Conservation (phyloP, 768 basidiomycete species). For the Daedaleopsis nitida region DNA sequence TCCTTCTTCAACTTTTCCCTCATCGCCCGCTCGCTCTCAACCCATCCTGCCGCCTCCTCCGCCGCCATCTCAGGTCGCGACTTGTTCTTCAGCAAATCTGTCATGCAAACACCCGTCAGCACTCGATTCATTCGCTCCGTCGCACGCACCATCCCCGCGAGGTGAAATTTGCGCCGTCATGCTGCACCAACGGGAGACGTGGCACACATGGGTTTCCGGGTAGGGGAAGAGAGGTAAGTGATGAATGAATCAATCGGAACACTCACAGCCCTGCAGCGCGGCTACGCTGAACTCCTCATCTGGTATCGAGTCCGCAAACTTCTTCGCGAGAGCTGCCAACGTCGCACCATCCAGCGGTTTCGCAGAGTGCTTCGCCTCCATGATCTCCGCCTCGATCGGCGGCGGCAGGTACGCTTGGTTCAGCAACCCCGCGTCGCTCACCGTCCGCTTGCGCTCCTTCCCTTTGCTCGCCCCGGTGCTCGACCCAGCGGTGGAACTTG, state of each 20-base stretch:
- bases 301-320: constrained; percentile 81
- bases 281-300: constrained; percentile 89
- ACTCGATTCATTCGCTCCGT: constrained; percentile 20
- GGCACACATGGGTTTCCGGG: neutral
- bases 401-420: constrained; percentile 58
- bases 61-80: constrained; percentile 79
- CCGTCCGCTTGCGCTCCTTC: constrained; percentile 19
- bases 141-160: constrained; percentile 24
- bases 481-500: constrained; percentile 7
- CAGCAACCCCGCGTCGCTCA: constrained; percentile 24
- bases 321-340: constrained; percentile 68
- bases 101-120: constrained; percentile 26
- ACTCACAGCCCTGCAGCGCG: constrained; percentile 88
- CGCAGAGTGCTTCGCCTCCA: constrained; percentile 60
- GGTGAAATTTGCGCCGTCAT: neutral
- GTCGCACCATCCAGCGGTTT: constrained; percentile 66
- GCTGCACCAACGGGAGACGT: constrained; percentile 7
- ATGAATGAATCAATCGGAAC: constrained; percentile 16
- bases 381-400: constrained; percentile 60
- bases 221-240: constrained; percentile 14
- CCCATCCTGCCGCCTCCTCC: constrained; percentile 68
- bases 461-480: neutral
- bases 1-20: constrained; percentile 72
- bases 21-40: constrained; percentile 72
- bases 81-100: constrained; percentile 85